A percentile compares a stretch with the other conserved stretches of the same genome.
Conservation (phyloP, 2,329 filamentous ascomycete species). For the Colletotrichum sidae region DNA sequence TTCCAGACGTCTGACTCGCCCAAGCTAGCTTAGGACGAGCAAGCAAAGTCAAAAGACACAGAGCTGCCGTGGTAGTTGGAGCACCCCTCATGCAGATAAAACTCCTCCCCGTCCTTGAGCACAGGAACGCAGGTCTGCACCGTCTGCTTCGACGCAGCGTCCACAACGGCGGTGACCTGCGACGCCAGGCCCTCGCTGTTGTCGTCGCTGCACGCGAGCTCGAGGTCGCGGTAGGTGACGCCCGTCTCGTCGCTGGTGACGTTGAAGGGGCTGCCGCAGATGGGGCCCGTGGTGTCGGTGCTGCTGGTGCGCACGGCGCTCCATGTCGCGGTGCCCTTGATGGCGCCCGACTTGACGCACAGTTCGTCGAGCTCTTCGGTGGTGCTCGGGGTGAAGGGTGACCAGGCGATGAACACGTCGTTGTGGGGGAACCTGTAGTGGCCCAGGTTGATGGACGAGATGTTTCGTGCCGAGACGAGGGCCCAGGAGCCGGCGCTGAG, state of each 20-base stretch:
- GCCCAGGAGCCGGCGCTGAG: slow-evolving; percentile 5
- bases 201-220: slow-evolving; percentile 31
- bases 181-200: neutral
- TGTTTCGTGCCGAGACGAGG: slow-evolving; percentile 4
- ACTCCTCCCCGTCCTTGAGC: slow-evolving; percentile 67
- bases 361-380: slow-evolving; percentile 14
- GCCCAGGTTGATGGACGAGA: slow-evolving; percentile 27
- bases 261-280: slow-evolving; percentile 34
- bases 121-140: slow-evolving; percentile 22
- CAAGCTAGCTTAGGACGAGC: too few species aligned
- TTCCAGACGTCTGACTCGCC: too few species aligned
- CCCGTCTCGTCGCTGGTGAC: slow-evolving; percentile 11
- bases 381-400: slow-evolving; percentile 26
- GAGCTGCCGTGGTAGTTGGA: too few species aligned
- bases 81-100: too few species aligned
- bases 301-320: slow-evolving; percentile 6
- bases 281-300: slow-evolving; percentile 16
- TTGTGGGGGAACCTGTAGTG: slow-evolving; percentile 2
- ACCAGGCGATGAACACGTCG: slow-evolving; percentile 26
- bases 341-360: slow-evolving; percentile 5
- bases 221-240: slow-evolving; percentile 22
- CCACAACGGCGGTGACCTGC: slow-evolving; percentile 19
- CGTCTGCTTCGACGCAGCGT: slow-evolving; percentile 13
- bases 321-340: slow-evolving; percentile 22
- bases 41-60: too few species aligned